These are phyloP conservation scores for Parastagonospora avenae DNA, from an alignment of 2,329 filamentous ascomycete species.

Conservation along the genomic window DNA sequence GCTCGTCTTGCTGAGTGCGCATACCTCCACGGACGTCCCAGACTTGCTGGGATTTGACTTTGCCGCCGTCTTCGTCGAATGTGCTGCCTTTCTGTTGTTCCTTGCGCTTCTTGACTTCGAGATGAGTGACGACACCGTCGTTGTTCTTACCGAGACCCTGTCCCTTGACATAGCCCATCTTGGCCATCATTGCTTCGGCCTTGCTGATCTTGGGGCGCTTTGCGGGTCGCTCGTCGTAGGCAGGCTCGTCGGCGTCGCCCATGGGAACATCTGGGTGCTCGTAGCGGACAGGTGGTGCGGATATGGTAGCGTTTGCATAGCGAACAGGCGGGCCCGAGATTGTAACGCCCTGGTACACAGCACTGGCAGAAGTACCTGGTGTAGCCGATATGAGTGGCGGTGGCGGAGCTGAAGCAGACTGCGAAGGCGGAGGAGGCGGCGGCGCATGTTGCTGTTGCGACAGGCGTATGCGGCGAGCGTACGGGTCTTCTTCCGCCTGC, in stretches of 20 bases:
- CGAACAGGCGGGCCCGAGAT: slow-evolving; percentile 81
- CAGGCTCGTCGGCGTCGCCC: slow-evolving; percentile 13
- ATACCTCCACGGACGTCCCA: slow-evolving; percentile 80
- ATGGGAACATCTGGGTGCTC: slow-evolving; percentile 31
- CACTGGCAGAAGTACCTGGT: slow-evolving; percentile 48
- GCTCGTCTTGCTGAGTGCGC: slow-evolving; percentile 46
- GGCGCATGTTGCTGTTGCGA: slow-evolving; percentile 16
- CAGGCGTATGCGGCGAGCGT: slow-evolving; percentile 27
- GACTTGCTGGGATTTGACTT: slow-evolving; percentile 46
- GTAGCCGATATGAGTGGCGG: slow-evolving; percentile 26
- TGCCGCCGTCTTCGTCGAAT: slow-evolving; percentile 57
- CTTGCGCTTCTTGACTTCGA: slow-evolving; percentile 64
- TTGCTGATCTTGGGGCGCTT: slow-evolving; percentile 41
- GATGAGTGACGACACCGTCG: slow-evolving; percentile 81
- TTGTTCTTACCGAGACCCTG: slow-evolving; percentile 82
- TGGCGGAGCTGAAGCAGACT: slow-evolving; percentile 1
- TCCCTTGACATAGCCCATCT: slow-evolving; percentile 92
- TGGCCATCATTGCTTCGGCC: slow-evolving; percentile 85
- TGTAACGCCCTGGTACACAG: slow-evolving; percentile 51
- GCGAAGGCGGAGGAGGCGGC: neutral
- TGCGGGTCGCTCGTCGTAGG: slow-evolving; percentile 49
- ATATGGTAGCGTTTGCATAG: slow-evolving; percentile 72
- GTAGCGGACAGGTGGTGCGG: slow-evolving; percentile 79
- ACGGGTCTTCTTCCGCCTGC: slow-evolving; percentile 26
- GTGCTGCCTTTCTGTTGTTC: slow-evolving; percentile 20